These are phyloP conservation scores for Magnusiomyces tetraspermus DNA, from an alignment of 1,139 yeast genomes.

Conservation along the genomic window DNA sequence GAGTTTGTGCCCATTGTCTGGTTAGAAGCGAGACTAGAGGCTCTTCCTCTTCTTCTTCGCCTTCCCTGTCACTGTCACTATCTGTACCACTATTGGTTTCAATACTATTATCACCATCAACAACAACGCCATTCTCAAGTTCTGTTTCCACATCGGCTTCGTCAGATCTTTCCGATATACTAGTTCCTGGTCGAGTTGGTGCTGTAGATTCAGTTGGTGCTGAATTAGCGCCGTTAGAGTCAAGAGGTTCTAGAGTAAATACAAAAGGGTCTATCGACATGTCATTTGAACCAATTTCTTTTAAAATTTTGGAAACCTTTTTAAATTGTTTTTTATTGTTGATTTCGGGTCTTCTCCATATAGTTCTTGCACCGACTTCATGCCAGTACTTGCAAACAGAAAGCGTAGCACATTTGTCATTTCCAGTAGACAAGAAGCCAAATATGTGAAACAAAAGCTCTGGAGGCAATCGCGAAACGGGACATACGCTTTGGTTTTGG, in stretches of 20 bases:
- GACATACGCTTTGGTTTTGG: too few relatives aligned
- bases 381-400: constrained; percentile 75
- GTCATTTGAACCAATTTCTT: too few relatives aligned
- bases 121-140: background rate
- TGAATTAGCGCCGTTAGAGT: too few relatives aligned
- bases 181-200: too few relatives aligned
- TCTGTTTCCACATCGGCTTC: too few relatives aligned
- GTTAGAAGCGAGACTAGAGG: constrained; percentile 26
- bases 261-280: too few relatives aligned
- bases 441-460: constrained; percentile 69
- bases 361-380: constrained; percentile 61
- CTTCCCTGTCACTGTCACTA: constrained; percentile 5
- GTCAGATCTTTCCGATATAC: too few relatives aligned
- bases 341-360: constrained; percentile 85
- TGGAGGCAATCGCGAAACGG: constrained; percentile 60
- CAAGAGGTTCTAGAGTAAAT: too few relatives aligned
- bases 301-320: background rate
- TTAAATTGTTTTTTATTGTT: background rate
- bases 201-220: too few relatives aligned
- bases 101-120: constrained; percentile 6
- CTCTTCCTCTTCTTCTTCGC: constrained; percentile 32
- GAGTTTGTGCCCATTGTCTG: too few relatives aligned
- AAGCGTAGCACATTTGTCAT: constrained; percentile 58
- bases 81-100: background rate
- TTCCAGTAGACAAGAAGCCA: constrained; percentile 50